Evolutionary conservation across 371 early-diverging fungal genomes (phyloP), one percentile per base, ranked within the genome.

Genomic region (Mucor lusitanicus): DNA sequence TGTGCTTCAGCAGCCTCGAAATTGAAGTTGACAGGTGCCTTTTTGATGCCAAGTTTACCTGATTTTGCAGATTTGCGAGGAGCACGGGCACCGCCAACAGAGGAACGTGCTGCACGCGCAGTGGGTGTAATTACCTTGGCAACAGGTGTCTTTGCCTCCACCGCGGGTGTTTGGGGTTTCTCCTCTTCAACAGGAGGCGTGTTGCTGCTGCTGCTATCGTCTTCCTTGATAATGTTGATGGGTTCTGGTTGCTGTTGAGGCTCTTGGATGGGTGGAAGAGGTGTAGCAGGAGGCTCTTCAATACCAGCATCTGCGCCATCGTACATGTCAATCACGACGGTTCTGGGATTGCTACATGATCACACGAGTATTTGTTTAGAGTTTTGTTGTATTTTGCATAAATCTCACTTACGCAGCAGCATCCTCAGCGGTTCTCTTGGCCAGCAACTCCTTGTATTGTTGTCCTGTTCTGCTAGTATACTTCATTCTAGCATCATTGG

Each of bases 1-100:
- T 87, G 85, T 13, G 95, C 92, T 67, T 95, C 96, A 3, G 94
- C 95, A 70, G 92, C 95, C 57, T 95, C 98, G 84, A 97, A 97
- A 76, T 92, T 93, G 69, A 90, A 84, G 33, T 91, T 91, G 30
- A 88, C 86, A 13, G 81, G 77, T 50, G 90, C 91, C 65, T 92
- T 92, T 73, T 92, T 92, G 32, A 91, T 90, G 11, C 95, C 96
- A 15, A 95, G 79, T 63, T 90, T 92, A 70, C 90, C 90, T n/a
- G 89, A 70, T 73, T 90, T 91, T 2, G 77, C 75, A 40, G 79
- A 74, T 60, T 81, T 79, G 48, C 79, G 65, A 13, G 83, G 73
- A 25, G 68, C 70, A 25, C 74, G 70, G 17, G 58, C 55, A 68
- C 76, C 57, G 66, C 78, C 40, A 64, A 74, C 56, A 68, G 80